Conservation (phyloP, 805 yeast species). For the Starmerella scarabaei region DNA sequence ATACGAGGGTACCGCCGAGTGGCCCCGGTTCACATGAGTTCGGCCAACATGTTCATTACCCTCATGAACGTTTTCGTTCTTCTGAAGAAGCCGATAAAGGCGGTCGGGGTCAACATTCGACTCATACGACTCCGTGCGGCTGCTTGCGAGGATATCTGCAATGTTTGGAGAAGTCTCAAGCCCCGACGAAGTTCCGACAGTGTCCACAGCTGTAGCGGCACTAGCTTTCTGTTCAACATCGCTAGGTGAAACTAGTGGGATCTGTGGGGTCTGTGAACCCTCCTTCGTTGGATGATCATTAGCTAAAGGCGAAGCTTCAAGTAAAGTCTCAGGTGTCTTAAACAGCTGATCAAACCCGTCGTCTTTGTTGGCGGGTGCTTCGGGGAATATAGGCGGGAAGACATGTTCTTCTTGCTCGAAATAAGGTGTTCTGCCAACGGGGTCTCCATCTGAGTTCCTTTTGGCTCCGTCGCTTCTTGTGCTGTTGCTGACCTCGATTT, state of each 20-base stretch:
- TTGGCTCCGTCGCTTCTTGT: neutral
- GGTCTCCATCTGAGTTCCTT: too few relatives aligned
- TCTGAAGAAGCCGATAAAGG: neutral
- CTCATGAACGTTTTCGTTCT: slow-evolving; percentile 3
- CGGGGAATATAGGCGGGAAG: neutral
- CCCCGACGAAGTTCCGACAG: too few relatives aligned
- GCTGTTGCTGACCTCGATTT: neutral
- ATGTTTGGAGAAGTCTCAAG: too few relatives aligned
- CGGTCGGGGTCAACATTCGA: neutral
- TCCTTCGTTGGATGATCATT: too few relatives aligned
- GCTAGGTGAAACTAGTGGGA: too few relatives aligned
- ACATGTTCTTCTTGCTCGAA: neutral
- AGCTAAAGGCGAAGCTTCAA: too few relatives aligned
- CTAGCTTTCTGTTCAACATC: too few relatives aligned
- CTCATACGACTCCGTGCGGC: too few relatives aligned
- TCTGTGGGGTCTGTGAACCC: neutral
- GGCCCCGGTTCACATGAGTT: slow-evolving; percentile 2
- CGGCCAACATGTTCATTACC: slow-evolving; percentile 4
- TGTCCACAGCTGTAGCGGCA: too few relatives aligned
- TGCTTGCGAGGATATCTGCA: too few relatives aligned
- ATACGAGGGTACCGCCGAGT: slow-evolving; percentile 5
- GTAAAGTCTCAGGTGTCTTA: neutral
- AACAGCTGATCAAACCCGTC: neutral
- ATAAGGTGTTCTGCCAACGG: too few relatives aligned
- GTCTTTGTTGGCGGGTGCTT: neutral